phyloP scores from a whole-genome alignment of 768 basidiomycete genomes.

The Termitomyces titanicus region DNA sequence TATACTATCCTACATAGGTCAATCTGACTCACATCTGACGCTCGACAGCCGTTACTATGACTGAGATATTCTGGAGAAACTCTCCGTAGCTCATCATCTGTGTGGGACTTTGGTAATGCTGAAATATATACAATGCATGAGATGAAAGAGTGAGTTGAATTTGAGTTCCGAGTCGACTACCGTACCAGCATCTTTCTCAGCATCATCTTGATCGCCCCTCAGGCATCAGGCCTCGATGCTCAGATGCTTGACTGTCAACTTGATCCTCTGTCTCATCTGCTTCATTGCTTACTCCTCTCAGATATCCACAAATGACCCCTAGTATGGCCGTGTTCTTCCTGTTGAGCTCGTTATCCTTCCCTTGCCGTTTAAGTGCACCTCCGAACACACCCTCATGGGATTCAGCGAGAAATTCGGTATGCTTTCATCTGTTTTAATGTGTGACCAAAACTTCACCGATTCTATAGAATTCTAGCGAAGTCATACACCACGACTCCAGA shows the following conservation, averaged over 20 bases:
- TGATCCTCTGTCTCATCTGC: constrained; percentile 68
- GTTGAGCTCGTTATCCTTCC: constrained; percentile 74
- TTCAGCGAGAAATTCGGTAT: constrained; percentile 8
- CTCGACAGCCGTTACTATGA: no score
- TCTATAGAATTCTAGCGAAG: neutral
- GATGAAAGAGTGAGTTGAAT: no score
- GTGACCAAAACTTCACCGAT: neutral
- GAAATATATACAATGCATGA: no score
- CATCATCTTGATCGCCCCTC: no score
- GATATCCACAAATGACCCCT: constrained; percentile 85
- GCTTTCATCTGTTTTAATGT: neutral
- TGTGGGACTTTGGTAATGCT: no score
- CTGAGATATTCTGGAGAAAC: no score
- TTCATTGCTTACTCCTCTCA: constrained; percentile 92
- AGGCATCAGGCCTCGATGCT: no score
- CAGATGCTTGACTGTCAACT: constrained; percentile 61
- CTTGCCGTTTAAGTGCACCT: constrained; percentile 82
- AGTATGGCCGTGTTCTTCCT: constrained; percentile 78
- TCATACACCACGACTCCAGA: neutral
- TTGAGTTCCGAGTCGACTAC: no score
- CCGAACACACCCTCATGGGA: constrained; percentile 14
- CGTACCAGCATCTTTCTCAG: no score
- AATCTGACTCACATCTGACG: no score
- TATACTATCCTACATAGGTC: no score
- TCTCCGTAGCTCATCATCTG: no score